Base-by-base conservation (phyloP, 768 basidiomycete species). In the Chiua virens region DNA sequence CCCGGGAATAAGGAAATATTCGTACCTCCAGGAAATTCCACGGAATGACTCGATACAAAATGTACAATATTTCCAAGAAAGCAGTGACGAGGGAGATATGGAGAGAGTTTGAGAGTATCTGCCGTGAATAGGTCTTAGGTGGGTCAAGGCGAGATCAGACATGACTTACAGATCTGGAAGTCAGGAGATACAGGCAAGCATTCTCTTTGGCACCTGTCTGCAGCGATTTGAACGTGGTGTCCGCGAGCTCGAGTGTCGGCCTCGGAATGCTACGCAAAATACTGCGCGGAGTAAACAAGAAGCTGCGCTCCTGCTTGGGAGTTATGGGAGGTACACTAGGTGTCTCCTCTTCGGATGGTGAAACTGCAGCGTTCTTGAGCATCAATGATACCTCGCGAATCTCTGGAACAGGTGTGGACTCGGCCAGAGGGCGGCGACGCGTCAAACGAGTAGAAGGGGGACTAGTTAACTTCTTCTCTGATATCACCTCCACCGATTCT, bases 51-150 rank as follows among this genome's bases (percentile, higher is more conserved):
- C 63, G 67, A 42, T 70, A 72, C 15, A 86, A 58, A 35, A 88
- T 71, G 54, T 78, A 80, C 1, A 80, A 18, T 7, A 86, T 61
- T 61, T 88, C 87, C 17, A 75, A 56, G 9, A 82, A 45, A 8
- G 78, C 75, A 0, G 82, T 82, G 38, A 83, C 53, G 18, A 74
- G 73, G 73, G 79, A 82, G 39, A 88, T 81, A 51, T 83, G 82
- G 34, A 72, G 73, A 2, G 86, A 81, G 55, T 80, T 81, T n/a
- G 87, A 88, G 10, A 87, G 71, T 47, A 80, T 79, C 86, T 76
- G 38, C 9, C 20, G 46, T n/a, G 38, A 51, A 49, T 40, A n/a
- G 4, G 17, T 14, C 11, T 63, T 27, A 56, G 28, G 21, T 11
- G 5, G 1, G 34, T 34, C 8, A 30, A 44, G 18, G 43, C 9